Base-by-base conservation (phyloP, 305 asterid species). In the Fraxinus latifolia region DNA sequence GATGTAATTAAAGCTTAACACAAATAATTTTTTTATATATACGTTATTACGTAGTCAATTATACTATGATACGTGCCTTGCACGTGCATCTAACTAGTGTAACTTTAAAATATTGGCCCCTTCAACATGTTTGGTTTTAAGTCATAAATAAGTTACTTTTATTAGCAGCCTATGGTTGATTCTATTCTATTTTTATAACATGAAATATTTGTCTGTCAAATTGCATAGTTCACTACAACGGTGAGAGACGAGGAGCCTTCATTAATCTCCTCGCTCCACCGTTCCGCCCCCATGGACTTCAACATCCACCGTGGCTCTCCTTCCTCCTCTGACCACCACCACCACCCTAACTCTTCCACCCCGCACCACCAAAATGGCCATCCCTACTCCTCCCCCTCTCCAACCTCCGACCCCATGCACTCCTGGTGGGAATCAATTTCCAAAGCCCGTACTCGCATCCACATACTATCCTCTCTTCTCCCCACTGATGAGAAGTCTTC, bases 351-450 rank as follows among this genome's bases (percentile, higher is more conserved):
- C 84, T 76, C 39, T 62, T 29, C 82, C 78, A 37, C 88, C 12
- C 79, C 31, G 32, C 86, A 81, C 14, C 81, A 85, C 62, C 79
- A 86, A 31, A 87, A 86, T 67, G 89, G 88, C 70, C 84, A 81
- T 82, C 80, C 90, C 81, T 73, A 27, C 74, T 67, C 74, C 36
- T 67, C 74, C 17, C 37, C 74, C 17, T 67, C 74, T 11, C 74
- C 74, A 65, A 23, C 58, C 79, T 8, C 86, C 79, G 95, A 94
- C 84, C 97, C 94, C 32, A 90, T 91, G 94, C 97, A 91, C 83
- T 89, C 97, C 4, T 95, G 97, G 98, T 95, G 97, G 98, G 97
- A 95, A 53, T 91, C 97, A 85, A 92, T 95, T 83, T 91, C 98
- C 86, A 91, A 89, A 84, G 98, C 98, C 68, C 98, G 98, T 17